These are phyloP conservation scores for Microdochium paspali DNA, from an alignment of 2,329 filamentous ascomycete genomes.

Conservation along the genomic window DNA sequence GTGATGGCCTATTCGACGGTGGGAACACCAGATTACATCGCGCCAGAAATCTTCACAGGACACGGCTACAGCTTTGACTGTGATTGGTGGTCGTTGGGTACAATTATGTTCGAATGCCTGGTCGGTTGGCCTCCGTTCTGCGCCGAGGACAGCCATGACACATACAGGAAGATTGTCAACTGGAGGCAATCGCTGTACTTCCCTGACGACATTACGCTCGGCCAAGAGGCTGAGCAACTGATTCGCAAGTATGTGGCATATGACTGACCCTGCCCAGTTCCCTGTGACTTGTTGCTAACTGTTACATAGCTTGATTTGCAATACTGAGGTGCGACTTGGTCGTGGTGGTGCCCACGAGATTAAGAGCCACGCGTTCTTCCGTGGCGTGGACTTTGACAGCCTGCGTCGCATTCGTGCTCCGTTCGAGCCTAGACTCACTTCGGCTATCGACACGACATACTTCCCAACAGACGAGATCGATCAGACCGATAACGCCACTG, in stretches of 20 bases:
- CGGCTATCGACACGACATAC: constrained; percentile 93
- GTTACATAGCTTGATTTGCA: constrained; percentile 72
- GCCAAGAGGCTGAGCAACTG: constrained; percentile 80
- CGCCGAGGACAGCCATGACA: constrained; percentile 93
- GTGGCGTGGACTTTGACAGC: constrained; percentile 89
- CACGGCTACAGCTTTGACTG: constrained; percentile 95
- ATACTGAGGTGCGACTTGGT: constrained; percentile 85
- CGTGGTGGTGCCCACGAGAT: constrained; percentile 82
- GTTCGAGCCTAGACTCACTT: constrained; percentile 88
- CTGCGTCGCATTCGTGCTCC: constrained; percentile 88
- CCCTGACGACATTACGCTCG: constrained; percentile 86
- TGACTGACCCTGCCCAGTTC: neutral
- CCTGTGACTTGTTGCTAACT: constrained; percentile 8
- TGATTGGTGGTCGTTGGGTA: constrained; percentile 98
- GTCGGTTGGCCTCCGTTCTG: constrained; percentile 99
- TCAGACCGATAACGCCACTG: constrained; percentile 85
- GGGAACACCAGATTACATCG: constrained; percentile 96
- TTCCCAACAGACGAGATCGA: constrained; percentile 99
- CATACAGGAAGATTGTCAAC: constrained; percentile 98
- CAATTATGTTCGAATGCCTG: constrained; percentile 99
- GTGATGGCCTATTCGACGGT: constrained; percentile 98
- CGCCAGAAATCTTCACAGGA: constrained; percentile 94
- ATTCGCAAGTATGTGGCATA: constrained; percentile 82
- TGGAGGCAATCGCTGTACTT: constrained; percentile 96
- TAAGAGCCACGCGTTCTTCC: constrained; percentile 92